Percentiles rank a stretch among this genome's conserved stretches.
Conservation (phyloP, 331 rosid species). For the Cucumis variabilis region DNA sequence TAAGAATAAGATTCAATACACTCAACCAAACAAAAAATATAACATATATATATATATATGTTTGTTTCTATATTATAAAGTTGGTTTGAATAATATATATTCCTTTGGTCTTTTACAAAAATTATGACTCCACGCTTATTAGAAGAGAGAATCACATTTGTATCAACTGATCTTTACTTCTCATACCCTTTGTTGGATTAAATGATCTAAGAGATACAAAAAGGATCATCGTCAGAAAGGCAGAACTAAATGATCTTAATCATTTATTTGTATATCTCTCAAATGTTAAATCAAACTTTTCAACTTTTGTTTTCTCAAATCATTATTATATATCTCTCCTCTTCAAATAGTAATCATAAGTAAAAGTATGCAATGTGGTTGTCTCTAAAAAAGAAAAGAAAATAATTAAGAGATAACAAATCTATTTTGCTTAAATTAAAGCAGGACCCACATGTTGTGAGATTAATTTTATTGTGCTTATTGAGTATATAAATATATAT, state of each 20-base stretch:
- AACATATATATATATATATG: not conserved
- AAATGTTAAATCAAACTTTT: constrained; percentile 24
- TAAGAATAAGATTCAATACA: constrained; percentile 17
- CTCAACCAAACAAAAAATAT: not conserved
- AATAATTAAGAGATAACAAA: not conserved
- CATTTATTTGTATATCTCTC: not conserved
- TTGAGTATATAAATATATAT: too few species aligned
- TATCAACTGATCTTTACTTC: constrained; percentile 17
- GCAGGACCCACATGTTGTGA: not conserved
- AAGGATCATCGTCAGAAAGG: not conserved
- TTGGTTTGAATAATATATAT: constrained; percentile 17
- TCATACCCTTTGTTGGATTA: constrained; percentile 10
- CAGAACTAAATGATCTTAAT: constrained; percentile 9
- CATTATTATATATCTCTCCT: constrained; percentile 2
- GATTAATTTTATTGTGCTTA: not conserved
- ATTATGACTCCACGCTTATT: not conserved
- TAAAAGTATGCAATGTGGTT: not conserved
- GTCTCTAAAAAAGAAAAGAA: not conserved
- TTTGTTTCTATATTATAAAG: not conserved
- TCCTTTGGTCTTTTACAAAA: not conserved
- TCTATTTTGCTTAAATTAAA: not conserved
- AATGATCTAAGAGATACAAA: constrained; percentile 6
- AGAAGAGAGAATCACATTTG: constrained; percentile 22
- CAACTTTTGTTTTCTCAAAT: not conserved
- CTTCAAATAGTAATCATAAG: not conserved